Evolutionary conservation across 768 basidiomycete species (phyloP), one percentile per base, ranked within the genome.

Genomic region (Paxillus ammoniavirescens): DNA sequence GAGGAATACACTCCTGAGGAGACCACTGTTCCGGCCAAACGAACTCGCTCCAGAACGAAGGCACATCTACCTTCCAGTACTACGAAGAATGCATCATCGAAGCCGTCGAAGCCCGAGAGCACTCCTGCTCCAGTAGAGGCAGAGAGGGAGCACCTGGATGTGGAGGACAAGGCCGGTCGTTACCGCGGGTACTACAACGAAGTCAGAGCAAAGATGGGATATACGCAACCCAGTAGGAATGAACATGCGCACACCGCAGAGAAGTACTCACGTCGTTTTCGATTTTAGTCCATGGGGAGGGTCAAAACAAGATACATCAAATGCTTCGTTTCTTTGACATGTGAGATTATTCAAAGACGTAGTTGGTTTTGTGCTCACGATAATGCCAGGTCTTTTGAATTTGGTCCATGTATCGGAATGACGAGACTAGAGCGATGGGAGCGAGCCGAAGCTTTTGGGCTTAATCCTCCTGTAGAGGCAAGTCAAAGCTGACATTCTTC

Each of bases 381-480:
- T 49, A n/a, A 18, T 13, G 23, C 8, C 45, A 91, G 89, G 65
- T 81, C 84, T 2, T 87, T 86, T 52, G 83, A 90, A 58, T 94
- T 84, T 63, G 92, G 91, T 0, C 91, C 91, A 3, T 91, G 86
- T 58, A 73, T 86, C 18, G 89, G 91, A 0, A 78, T 91, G 50
- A 81, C 84, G n/a, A 83, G 94, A 28, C 71, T 96, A 13, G 84
- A 94, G 56, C 77, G 95, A 37, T 98, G 93, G 92, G 82, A 94
- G 64, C 78, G 94, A 46, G 95, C 95, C 0, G 68, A 84, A 26
- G 77, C 78, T 9, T 75, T 95, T 42, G 92, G 92, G 2, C 73
- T 97, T 17, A 77, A 86, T 44, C 95, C 94, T 13, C 93, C 93
- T 3, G 57, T 65, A 14, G 90, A 93, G 77, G 93, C 89, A 60